Base-by-base conservation (phyloP, 768 basidiomycete species). In the Phaffia australis region DNA sequence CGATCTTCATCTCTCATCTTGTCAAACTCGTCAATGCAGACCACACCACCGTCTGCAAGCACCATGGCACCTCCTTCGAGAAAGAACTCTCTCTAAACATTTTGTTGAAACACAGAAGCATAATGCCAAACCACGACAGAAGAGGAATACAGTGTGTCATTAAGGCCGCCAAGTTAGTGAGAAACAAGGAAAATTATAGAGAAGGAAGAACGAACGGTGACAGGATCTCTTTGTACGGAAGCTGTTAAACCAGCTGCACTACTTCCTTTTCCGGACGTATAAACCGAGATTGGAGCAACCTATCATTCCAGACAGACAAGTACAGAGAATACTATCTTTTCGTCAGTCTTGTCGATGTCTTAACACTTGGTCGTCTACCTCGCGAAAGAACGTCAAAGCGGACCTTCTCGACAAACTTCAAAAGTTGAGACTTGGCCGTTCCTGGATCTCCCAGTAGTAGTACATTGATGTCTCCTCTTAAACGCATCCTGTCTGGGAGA, bases 1-100 rank as follows among this genome's bases (percentile, higher is more conserved):
- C 95, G 85, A 75, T 99, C 95, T 77, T 98, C 94, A 71, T 99
- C 95, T 49, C 94, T 82, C 95, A 99, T 99, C 80, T 99, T 99
- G 79, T 99, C 95, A 72, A 99, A 99, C 76, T 99, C 95, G 72
- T 99, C 95, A 73, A 99, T 99, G 74, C 95, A 98, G 49, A 98
- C 95, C 18, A 99, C 93, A 32, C 95, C 95, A 16, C 89, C 89
- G 75, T 99, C 95, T 1, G 95, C 95, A 48, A 98, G 83, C 7
- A 99, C 95, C 95, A 99, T 98, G 1, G 95, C 95, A 27, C 95
- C 95, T 9, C 95, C 95, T 80, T 99, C 95, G 7, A 99, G 83
- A 77, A 95, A 98, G 77, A 99, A 98, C 76, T 99, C 95, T 55
- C 95, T 84, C 92, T 97, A 69, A 29, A 5, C 11, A 42, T 42